phyloP scores from a whole-genome alignment of 164 flowering plant genomes.

The Magnolia sinica region DNA sequence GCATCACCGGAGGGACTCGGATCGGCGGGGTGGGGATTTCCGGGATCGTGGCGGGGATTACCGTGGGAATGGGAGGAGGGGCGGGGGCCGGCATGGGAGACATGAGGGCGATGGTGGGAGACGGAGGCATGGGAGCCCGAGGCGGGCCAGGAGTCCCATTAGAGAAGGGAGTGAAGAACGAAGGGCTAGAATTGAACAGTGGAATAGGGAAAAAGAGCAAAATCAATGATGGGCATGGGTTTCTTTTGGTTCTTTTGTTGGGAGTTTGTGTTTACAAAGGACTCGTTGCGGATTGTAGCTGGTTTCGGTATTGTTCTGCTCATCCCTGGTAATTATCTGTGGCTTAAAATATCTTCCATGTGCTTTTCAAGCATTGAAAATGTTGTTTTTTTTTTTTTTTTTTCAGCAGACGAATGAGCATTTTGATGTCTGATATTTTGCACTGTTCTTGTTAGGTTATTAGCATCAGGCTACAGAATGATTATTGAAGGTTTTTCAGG shows the following conservation, averaged over 20 bases:
- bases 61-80: conserved; percentile 35
- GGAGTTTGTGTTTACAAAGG: not conserved
- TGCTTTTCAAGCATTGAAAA: not conserved
- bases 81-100: conserved; percentile 30
- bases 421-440: not conserved
- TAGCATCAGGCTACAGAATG: not conserved
- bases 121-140: conserved; percentile 25
- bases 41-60: conserved; percentile 23
- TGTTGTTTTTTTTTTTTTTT: not conserved
- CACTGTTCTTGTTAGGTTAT: not conserved
- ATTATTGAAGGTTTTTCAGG: not conserved
- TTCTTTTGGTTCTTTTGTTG: not conserved
- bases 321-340: conserved; percentile 6
- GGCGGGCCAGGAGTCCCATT: conserved; percentile 44
- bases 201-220: conserved; percentile 74
- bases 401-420: conserved; percentile 1
- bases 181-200: conserved; percentile 73
- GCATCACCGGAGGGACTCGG: conserved; percentile 30
- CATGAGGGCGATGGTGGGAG: conserved; percentile 33
- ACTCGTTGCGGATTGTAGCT: not conserved
- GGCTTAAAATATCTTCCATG: not conserved
- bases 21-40: conserved; percentile 29
- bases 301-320: conserved; percentile 5
- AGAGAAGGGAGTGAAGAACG: conserved; percentile 80
- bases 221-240: conserved; percentile 18